Conservation (phyloP, 768 basidiomycete species). For the Zangia roseola region DNA sequence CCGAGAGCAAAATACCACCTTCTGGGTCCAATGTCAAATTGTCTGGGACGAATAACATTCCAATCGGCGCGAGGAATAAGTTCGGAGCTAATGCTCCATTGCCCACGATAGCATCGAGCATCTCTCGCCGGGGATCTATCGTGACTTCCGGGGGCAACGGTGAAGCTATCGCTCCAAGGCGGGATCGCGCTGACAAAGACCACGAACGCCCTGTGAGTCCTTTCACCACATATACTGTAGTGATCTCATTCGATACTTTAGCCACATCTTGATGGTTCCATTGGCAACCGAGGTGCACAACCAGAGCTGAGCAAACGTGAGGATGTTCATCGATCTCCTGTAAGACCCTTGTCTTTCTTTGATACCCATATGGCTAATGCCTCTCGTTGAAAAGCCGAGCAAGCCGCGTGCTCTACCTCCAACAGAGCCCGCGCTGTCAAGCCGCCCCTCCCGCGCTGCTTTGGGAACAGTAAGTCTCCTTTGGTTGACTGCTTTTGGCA, state of each 20-base stretch:
- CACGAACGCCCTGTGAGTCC: constrained; percentile 24
- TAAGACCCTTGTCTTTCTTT: constrained; percentile 1
- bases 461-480: constrained; percentile 16
- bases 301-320: constrained; percentile 13
- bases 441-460: constrained; percentile 17
- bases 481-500: no score
- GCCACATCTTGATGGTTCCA: constrained; percentile 14
- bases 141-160: constrained; percentile 15
- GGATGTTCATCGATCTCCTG: constrained; percentile 16
- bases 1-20: constrained; percentile 13
- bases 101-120: neutral
- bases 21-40: constrained; percentile 23
- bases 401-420: constrained; percentile 5
- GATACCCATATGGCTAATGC: constrained; percentile 1
- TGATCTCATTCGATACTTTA: constrained; percentile 13
- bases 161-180: constrained; percentile 20
- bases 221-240: neutral
- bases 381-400: constrained; percentile 5
- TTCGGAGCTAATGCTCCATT: constrained; percentile 11
- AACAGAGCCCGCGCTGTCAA: constrained; percentile 5
- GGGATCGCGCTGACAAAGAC: constrained; percentile 18
- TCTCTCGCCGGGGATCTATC: neutral
- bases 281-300: constrained; percentile 1
- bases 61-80: constrained; percentile 30
- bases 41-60: constrained; percentile 34